These are phyloP conservation scores for Betula pendula DNA, from an alignment of 306 rosid species.

Conservation along the genomic window DNA sequence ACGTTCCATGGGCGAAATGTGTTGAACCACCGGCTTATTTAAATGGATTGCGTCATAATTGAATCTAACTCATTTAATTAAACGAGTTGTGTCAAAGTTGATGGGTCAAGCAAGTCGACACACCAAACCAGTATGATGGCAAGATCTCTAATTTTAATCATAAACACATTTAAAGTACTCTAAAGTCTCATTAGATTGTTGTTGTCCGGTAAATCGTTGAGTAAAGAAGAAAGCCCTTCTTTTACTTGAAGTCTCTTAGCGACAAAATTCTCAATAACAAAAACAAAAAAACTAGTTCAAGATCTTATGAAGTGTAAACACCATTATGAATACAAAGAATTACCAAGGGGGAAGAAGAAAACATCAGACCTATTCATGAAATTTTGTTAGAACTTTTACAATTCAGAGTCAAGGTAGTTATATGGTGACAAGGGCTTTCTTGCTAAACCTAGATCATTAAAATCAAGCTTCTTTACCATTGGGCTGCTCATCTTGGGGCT, in stretches of 20 bases:
- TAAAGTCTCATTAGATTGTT: not conserved
- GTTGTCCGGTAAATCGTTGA: not conserved
- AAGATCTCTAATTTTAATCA: not conserved
- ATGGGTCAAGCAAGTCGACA: too few species aligned
- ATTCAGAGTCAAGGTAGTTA: conserved; percentile 69
- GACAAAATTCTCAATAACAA: too few species aligned
- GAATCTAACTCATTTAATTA: too few species aligned
- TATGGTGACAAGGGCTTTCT: conserved; percentile 79
- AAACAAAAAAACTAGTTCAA: not conserved
- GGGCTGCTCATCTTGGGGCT: conserved; percentile 58
- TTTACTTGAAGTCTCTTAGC: not conserved
- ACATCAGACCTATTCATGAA: conserved; percentile 10
- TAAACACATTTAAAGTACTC: not conserved
- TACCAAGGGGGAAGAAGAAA: conserved; percentile 20
- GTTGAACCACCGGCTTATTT: too few species aligned
- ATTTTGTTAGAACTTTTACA: conserved; percentile 34
- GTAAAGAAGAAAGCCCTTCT: not conserved
- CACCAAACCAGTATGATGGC: too few species aligned
- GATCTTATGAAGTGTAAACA: not conserved
- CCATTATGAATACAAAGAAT: conserved; percentile 9
- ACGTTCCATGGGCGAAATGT: too few species aligned
- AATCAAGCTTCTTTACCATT: conserved; percentile 59
- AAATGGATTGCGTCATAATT: too few species aligned
- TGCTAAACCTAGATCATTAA: conserved; percentile 47
- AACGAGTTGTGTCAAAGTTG: too few species aligned